Conservation (phyloP, 192 early-diverging fungal species). For the Backusella circina region DNA sequence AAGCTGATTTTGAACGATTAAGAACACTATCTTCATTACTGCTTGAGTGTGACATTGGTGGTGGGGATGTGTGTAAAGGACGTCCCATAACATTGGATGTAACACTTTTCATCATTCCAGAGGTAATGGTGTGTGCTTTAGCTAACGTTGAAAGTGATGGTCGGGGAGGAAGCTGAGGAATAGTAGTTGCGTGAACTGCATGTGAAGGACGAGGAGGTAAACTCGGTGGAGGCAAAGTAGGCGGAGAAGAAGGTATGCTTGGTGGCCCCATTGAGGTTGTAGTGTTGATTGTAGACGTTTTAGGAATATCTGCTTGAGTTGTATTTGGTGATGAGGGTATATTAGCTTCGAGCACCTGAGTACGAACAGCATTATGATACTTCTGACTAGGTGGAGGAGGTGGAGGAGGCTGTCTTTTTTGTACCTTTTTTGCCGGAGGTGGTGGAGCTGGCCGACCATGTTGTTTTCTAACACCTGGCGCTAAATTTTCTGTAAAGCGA, state of each 20-base stretch:
- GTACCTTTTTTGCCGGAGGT: not conserved
- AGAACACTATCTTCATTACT: not conserved
- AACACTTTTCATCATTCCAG: not conserved
- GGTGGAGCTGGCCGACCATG: not conserved
- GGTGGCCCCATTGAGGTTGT: not conserved
- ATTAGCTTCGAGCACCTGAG: not conserved
- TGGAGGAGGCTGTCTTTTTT: constrained; percentile 15
- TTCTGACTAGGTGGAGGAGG: constrained; percentile 28
- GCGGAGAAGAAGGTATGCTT: not conserved
- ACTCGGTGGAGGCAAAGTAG: constrained; percentile 1
- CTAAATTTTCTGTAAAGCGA: not conserved
- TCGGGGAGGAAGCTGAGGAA: constrained; percentile 19
- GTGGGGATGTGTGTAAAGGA: not conserved
- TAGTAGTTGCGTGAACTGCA: not conserved
- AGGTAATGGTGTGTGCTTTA: constrained; percentile 13
- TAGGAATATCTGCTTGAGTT: not conserved
- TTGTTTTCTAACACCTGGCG: not conserved
- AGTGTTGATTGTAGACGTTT: not conserved
- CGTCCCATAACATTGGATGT: not conserved
- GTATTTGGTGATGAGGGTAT: not conserved
- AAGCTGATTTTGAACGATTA: not conserved
- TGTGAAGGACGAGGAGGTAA: not conserved
- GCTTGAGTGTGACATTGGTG: not conserved
- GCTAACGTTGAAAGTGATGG: constrained; percentile 18
- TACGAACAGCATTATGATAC: constrained; percentile 13